A percentile compares a stretch with the other conserved stretches of the same genome.
Conservation (phyloP, 306 rosid genomes). For the Trifolium dubium region DNA sequence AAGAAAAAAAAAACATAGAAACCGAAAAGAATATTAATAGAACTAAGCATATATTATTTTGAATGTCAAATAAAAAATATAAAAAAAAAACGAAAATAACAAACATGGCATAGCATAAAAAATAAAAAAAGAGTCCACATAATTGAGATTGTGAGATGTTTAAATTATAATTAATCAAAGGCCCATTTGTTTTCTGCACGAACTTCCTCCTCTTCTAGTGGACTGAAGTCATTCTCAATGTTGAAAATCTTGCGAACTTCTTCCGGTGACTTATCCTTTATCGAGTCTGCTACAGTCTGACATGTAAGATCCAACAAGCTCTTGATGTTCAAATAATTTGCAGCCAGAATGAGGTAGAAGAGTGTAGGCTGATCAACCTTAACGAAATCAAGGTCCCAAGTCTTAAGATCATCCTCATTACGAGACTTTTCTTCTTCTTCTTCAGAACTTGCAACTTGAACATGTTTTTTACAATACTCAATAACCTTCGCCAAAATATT, state of each 20-base stretch:
- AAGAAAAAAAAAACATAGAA: too few species aligned
- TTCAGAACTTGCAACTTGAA: not conserved
- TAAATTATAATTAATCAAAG: too few species aligned
- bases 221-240: not conserved
- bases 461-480: not conserved
- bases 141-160: too few species aligned
- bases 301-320: not conserved
- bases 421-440: not conserved
- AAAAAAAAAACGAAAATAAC: too few species aligned
- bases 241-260: not conserved
- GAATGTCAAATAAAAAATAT: too few species aligned
- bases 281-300: too few species aligned
- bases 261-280: too few species aligned
- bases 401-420: not conserved
- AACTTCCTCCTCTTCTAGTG: not conserved
- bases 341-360: not conserved
- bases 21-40: too few species aligned
- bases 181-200: not conserved
- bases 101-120: too few species aligned
- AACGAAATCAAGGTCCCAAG: not conserved
- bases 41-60: too few species aligned
- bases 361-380: not conserved
- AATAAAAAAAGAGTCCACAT: too few species aligned
- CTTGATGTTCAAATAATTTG: not conserved
- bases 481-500: not conserved